These are phyloP conservation scores for Davidsoniella eucalypti DNA, from an alignment of 2,329 filamentous ascomycete species.

Conservation along the genomic window DNA sequence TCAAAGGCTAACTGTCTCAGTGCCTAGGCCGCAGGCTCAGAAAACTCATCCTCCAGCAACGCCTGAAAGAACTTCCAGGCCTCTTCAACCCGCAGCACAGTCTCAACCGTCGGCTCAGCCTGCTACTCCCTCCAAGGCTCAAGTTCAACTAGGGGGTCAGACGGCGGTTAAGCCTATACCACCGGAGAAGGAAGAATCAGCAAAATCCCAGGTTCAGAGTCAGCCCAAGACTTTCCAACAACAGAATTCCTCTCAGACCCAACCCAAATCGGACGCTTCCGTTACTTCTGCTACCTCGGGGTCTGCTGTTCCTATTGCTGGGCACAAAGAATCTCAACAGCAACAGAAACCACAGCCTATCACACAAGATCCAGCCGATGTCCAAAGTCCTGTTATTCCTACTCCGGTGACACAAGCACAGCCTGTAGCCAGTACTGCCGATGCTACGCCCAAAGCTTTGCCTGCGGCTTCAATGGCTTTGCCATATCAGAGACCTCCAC, in stretches of 20 bases:
- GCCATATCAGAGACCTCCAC: not conserved
- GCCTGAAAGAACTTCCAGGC: not conserved
- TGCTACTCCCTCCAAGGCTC: not conserved
- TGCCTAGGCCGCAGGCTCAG: not conserved
- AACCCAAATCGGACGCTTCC: not conserved
- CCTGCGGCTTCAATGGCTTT: not conserved
- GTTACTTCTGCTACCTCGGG: not conserved
- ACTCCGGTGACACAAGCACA: not conserved
- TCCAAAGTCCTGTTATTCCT: not conserved
- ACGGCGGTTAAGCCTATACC: conserved; percentile 15
- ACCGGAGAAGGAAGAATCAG: not conserved
- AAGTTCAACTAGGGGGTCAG: conserved; percentile 19
- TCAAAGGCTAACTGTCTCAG: not conserved
- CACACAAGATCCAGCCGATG: not conserved
- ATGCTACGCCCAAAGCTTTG: not conserved
- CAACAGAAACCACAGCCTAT: not conserved
- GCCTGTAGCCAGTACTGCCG: not conserved
- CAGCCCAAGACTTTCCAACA: not conserved
- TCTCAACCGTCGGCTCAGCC: conserved; percentile 2
- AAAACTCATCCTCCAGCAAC: not conserved
- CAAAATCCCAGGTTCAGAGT: not conserved
- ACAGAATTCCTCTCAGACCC: not conserved
- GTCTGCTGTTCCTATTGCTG: not conserved
- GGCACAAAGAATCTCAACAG: not conserved
- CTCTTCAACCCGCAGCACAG: conserved; percentile 9